Base-by-base conservation (phyloP, 129 eudicot genomes). In the Daucus carota region DNA sequence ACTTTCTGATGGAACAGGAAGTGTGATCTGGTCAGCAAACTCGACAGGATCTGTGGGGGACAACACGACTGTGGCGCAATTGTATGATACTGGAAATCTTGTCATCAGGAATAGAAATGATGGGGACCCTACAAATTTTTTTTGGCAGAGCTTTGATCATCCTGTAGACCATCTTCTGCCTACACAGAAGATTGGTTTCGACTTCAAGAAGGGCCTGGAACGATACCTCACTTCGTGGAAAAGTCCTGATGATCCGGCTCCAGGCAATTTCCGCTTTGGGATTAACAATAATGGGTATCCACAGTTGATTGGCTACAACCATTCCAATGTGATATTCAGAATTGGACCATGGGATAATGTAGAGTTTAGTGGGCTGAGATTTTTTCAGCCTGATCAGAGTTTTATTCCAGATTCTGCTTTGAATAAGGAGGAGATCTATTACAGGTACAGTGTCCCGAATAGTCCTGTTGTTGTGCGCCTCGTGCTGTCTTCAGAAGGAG, bases 331-430 rank as follows among this genome's bases (percentile, higher is more conserved):
- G 0, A 11, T 28, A n/a, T 81, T 80, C 71, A 62, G 83, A 26
- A 75, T 77, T 73, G 88, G 88, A 41, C 81, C 83, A 3, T 85
- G 85, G 85, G 79, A 81, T 48, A 85, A 83, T 18, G 75, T 69
- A 10, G 81, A 80, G 60, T 80, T 85, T 24, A 75, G 79, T 32
- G 88, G 87, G 24, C 45, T 80, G 7, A 62, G 22, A 11, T 14
- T 74, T 54, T 3, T 7, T 13, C 26, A 22, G n/a, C 68, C 47
- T 4, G 65, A 74, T 22, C 29, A 20, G 28, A 54, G 32, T 12
- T 74, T 48, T 36, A 10, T 18, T 1, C 13, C 46, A 16, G 60
- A 52, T 44, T 8, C 57, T 16, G 28, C 41, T 34, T 33, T 74
- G 24, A 74, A 52, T n/a, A 38, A n/a, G 31, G 42, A 38, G 5